phyloP scores from a whole-genome alignment of 192 early-diverging fungal species.

The Nowakowskiella sp. region DNA sequence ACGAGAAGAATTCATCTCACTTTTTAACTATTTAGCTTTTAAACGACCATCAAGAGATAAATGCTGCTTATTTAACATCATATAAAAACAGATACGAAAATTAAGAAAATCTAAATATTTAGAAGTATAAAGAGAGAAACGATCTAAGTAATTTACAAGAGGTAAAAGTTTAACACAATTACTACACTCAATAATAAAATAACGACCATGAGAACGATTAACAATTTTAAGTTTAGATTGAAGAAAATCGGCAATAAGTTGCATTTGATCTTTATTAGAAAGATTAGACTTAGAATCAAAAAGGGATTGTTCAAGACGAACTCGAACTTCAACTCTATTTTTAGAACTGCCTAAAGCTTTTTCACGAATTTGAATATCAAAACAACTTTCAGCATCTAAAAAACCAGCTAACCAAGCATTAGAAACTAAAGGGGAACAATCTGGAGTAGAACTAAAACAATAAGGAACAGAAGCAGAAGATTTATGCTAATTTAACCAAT shows the following conservation, averaged over 20 bases:
- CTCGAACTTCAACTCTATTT: background rate
- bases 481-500: background rate
- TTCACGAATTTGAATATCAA: background rate
- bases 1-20: too few species aligned
- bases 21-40: too few species aligned
- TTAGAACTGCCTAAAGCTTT: background rate
- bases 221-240: background rate
- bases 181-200: conserved; percentile 23
- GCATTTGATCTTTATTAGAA: background rate
- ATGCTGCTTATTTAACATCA: too few species aligned
- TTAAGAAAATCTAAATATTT: too few species aligned
- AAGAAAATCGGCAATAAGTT: background rate
- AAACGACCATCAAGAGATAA: too few species aligned
- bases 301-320: background rate
- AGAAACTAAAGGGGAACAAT: background rate
- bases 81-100: too few species aligned
- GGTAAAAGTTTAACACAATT: too few species aligned
- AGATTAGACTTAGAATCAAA: background rate
- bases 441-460: too few species aligned
- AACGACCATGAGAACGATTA: background rate
- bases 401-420: background rate
- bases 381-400: background rate
- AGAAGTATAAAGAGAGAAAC: too few species aligned
- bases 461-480: background rate
- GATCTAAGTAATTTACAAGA: too few species aligned